Conservation (phyloP, 2,329 filamentous ascomycete species). For the Teratosphaeria pseudoeucalypti region DNA sequence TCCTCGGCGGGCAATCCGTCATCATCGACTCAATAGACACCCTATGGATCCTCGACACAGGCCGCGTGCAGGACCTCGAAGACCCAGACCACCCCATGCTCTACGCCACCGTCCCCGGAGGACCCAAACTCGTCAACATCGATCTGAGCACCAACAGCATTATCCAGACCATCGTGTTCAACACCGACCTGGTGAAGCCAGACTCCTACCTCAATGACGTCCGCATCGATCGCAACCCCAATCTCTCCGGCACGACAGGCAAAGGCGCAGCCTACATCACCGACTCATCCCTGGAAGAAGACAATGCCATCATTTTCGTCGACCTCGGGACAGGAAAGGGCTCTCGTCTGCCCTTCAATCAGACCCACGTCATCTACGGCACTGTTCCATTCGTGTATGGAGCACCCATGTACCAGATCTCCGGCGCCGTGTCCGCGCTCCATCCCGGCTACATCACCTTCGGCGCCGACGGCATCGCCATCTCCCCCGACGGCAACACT, state of each 20-base stretch:
- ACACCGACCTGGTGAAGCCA: slow-evolving; percentile 34
- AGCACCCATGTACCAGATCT: slow-evolving; percentile 37
- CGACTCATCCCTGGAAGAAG: slow-evolving; percentile 39
- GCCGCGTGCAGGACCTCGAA: slow-evolving; percentile 33
- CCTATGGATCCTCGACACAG: slow-evolving; percentile 46
- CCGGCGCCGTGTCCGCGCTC: slow-evolving; percentile 29
- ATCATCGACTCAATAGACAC: slow-evolving; percentile 41
- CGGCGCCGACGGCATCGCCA: slow-evolving; percentile 42
- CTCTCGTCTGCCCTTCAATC: slow-evolving; percentile 41
- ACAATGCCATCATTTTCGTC: slow-evolving; percentile 41
- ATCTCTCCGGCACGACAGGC: slow-evolving; percentile 29
- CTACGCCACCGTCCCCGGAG: slow-evolving; percentile 35
- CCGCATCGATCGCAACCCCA: slow-evolving; percentile 41
- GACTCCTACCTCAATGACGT: slow-evolving; percentile 46
- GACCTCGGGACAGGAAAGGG: slow-evolving; percentile 40
- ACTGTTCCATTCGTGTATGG: slow-evolving; percentile 39
- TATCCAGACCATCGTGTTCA: slow-evolving; percentile 43
- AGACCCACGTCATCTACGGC: slow-evolving; percentile 31
- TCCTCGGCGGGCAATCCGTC: slow-evolving; percentile 44
- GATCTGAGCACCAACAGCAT: slow-evolving; percentile 36
- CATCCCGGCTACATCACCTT: slow-evolving; percentile 32
- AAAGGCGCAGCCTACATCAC: slow-evolving; percentile 45
- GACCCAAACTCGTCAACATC: slow-evolving; percentile 42
- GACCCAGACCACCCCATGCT: slow-evolving; percentile 28
- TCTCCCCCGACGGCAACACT: slow-evolving; percentile 38